Conservation (phyloP, 2,329 filamentous ascomycete species). For the Aspergillus aculeatinus region DNA sequence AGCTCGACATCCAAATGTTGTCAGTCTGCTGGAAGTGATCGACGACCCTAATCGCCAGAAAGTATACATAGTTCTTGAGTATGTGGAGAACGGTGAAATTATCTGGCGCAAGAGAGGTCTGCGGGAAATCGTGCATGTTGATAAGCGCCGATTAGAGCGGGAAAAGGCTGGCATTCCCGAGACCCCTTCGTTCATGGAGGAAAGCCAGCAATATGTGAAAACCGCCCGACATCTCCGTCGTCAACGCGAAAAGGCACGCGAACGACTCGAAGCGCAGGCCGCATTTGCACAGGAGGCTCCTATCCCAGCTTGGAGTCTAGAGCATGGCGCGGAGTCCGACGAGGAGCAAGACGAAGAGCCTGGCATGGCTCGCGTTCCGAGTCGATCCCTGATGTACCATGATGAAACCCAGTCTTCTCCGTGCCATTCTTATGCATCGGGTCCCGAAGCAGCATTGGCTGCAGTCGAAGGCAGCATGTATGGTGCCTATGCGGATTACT, state of each 20-base stretch:
- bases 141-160: constrained; percentile 74
- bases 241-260: constrained; percentile 57
- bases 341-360: constrained; percentile 40
- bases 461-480: constrained; percentile 77
- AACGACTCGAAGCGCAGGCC: constrained; percentile 60
- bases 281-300: constrained; percentile 52
- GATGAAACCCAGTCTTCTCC: constrained; percentile 57
- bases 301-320: constrained; percentile 77
- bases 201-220: constrained; percentile 44
- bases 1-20: constrained; percentile 94
- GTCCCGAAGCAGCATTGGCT: constrained; percentile 38
- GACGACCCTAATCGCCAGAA: constrained; percentile 95
- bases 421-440: constrained; percentile 52
- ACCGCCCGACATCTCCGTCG: constrained; percentile 37
- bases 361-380: constrained; percentile 33
- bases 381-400: constrained; percentile 37
- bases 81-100: constrained; percentile 90
- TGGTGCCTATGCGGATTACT: constrained; percentile 64
- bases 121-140: constrained; percentile 77
- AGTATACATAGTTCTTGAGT: constrained; percentile 96
- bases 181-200: constrained; percentile 54
- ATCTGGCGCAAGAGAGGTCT: constrained; percentile 88
- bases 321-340: constrained; percentile 66
- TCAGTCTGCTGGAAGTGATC: constrained; percentile 92
- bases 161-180: constrained; percentile 74